A percentile compares a stretch with the other conserved stretches of the same genome.
Evolutionary conservation across 768 basidiomycete species (phyloP).

Genomic region (Basidioascus undulatus): DNA sequence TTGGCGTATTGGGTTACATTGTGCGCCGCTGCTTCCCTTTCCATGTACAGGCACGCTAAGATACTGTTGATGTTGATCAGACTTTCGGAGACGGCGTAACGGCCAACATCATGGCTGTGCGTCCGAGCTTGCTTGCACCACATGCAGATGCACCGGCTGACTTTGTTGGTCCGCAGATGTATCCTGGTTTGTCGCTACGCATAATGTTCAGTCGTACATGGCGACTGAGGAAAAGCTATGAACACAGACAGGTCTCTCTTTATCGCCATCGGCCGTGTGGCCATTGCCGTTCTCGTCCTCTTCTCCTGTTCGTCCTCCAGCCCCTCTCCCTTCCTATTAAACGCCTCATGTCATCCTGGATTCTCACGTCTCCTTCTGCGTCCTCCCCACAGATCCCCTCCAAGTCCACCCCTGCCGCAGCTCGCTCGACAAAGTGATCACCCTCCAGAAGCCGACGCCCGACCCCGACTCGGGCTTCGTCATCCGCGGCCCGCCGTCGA

Average conservation of each 20-base stretch:
- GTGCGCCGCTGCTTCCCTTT: no score
- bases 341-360: neutral
- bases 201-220: slow-evolving; percentile 17
- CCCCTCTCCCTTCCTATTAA: no score
- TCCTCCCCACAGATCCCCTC: slow-evolving; percentile 83
- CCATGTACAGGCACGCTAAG: no score
- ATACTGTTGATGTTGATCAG: no score
- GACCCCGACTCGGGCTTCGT: neutral
- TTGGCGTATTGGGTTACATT: slow-evolving; percentile 24
- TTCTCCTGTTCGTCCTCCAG: slow-evolving; percentile 21
- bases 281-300: slow-evolving; percentile 69
- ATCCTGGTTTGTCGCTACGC: neutral
- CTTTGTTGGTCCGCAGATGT: neutral
- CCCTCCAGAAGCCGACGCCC: no score
- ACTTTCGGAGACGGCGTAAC: slow-evolving; percentile 34
- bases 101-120: slow-evolving; percentile 86
- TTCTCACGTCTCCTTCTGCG: slow-evolving; percentile 3
- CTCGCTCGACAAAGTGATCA: slow-evolving; percentile 72
- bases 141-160: neutral
- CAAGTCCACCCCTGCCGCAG: slow-evolving; percentile 86
- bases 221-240: no score
- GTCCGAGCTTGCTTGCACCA: slow-evolving; percentile 27
- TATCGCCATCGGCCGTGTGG: slow-evolving; percentile 76
- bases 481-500: slow-evolving; percentile 25
- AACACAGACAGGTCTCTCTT: slow-evolving; percentile 62